phyloP scores from a whole-genome alignment of 345 rosid species.

The Raphanus raphanistrum region DNA sequence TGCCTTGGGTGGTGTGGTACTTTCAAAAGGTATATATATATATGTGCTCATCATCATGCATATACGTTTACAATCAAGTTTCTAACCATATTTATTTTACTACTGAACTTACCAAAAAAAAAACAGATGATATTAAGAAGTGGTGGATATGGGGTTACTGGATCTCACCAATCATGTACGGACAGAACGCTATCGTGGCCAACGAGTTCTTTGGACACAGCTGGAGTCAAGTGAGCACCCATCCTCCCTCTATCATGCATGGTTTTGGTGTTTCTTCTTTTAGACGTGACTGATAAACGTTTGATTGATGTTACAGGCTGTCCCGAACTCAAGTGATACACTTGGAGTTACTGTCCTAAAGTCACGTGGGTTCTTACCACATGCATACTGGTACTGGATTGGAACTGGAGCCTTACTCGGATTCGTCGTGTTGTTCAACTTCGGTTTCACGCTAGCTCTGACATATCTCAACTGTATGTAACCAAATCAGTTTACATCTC shows the following conservation, averaged over 20 bases:
- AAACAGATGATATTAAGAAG: constrained; percentile 67
- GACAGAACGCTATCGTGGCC: constrained; percentile 60
- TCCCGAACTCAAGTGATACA: constrained; percentile 55
- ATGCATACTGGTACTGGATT: constrained; percentile 87
- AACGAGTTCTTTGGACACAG: constrained; percentile 74
- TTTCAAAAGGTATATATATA: constrained; percentile 51
- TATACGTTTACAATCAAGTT: neutral
- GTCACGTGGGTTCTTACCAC: constrained; percentile 66
- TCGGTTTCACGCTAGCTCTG: constrained; percentile 66
- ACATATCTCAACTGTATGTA: constrained; percentile 72
- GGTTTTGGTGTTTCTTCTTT: neutral
- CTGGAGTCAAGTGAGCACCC: constrained; percentile 54
- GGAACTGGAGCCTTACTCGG: constrained; percentile 72
- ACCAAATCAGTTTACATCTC: constrained; percentile 4
- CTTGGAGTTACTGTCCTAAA: constrained; percentile 67
- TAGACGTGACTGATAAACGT: constrained; percentile 4
- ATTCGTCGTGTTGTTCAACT: constrained; percentile 58
- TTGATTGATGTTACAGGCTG: constrained; percentile 43
- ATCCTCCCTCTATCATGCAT: neutral
- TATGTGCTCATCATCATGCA: constrained; percentile 3
- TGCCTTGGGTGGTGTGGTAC: constrained; percentile 63
- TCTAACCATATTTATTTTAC: neutral
- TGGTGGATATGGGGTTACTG: constrained; percentile 97
- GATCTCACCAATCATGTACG: constrained; percentile 80
- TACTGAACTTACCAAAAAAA: neutral